Conservation (phyloP, 2,329 filamentous ascomycete species). For the Lachnellula suecica region DNA sequence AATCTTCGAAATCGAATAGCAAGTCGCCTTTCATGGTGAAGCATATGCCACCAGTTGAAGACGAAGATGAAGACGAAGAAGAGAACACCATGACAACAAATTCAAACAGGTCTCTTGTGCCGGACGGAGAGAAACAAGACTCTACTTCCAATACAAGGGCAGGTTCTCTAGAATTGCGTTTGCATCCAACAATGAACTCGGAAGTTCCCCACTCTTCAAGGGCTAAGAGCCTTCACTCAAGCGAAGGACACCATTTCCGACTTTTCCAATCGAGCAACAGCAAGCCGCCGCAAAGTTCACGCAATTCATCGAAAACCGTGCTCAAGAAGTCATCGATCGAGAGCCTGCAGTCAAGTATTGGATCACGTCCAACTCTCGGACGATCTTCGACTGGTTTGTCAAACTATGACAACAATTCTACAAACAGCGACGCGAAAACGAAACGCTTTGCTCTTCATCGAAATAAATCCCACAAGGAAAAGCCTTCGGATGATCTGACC, state of each 20-base stretch:
- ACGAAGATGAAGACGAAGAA: conserved; percentile 33
- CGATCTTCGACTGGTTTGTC: conserved; percentile 26
- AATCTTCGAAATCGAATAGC: conserved; percentile 44
- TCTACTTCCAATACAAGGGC: conserved; percentile 59
- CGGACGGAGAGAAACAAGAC: conserved; percentile 43
- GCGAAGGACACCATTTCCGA: conserved; percentile 38
- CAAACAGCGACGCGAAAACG: conserved; percentile 31
- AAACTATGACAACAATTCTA: conserved; percentile 22
- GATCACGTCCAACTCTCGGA: conserved; percentile 24
- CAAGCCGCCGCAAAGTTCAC: conserved; percentile 25
- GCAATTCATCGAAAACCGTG: conserved; percentile 20
- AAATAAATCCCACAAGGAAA: conserved; percentile 53
- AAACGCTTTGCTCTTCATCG: conserved; percentile 54
- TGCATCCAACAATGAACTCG: conserved; percentile 77
- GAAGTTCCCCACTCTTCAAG: conserved; percentile 34
- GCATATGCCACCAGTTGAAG: conserved; percentile 43
- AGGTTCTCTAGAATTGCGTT: conserved; percentile 76
- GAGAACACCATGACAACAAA: conserved; percentile 33
- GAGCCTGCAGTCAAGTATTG: conserved; percentile 27
- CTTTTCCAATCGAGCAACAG: conserved; percentile 42
- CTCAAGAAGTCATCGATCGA: conserved; percentile 32
- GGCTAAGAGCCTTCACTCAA: conserved; percentile 26
- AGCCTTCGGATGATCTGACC: conserved; percentile 82
- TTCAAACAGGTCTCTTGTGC: conserved; percentile 16
- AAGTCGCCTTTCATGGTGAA: conserved; percentile 63